These are phyloP conservation scores for Cordyceps militaris DNA, from an alignment of 2,329 filamentous ascomycete species.

Conservation along the genomic window DNA sequence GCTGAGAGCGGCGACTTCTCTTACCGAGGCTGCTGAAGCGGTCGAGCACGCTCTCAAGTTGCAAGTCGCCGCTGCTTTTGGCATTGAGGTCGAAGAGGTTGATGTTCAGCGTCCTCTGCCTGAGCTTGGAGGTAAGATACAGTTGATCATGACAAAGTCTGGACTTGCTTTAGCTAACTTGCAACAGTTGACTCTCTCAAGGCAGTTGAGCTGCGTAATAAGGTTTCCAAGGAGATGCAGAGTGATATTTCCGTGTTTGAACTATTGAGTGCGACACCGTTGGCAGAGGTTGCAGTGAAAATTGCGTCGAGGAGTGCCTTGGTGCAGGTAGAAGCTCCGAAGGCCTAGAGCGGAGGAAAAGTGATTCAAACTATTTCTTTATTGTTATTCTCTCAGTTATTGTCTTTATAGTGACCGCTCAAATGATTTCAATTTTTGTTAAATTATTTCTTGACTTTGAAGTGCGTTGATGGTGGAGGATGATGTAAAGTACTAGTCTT, in stretches of 20 bases:
- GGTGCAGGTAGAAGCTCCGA: background rate
- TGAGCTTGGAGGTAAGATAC: conserved; percentile 10
- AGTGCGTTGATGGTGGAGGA: background rate
- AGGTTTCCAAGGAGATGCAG: conserved; percentile 8
- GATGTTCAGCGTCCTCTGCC: conserved; percentile 5
- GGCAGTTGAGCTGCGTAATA: conserved; percentile 11
- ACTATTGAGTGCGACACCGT: conserved; percentile 4
- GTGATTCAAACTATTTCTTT: background rate
- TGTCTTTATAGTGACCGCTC: background rate
- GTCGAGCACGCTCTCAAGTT: conserved; percentile 2
- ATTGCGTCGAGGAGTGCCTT: conserved; percentile 7
- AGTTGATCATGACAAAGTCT: background rate
- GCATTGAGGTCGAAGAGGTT: conserved; percentile 5
- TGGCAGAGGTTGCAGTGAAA: conserved; percentile 12
- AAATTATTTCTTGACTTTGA: background rate
- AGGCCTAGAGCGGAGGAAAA: background rate
- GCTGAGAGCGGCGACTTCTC: background rate
- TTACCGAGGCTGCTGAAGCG: conserved; percentile 2
- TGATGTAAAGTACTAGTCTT: background rate
- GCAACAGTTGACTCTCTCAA: conserved; percentile 12
- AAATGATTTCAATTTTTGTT: background rate
- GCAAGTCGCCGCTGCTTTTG: conserved; percentile 4
- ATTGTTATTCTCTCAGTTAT: background rate
- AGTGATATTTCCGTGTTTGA: conserved; percentile 13
- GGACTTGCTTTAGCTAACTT: background rate